A percentile compares a stretch with the other conserved stretches of the same genome.
Conservation (phyloP, 176 grass and related monocot species). For the Otatea glauca region DNA sequence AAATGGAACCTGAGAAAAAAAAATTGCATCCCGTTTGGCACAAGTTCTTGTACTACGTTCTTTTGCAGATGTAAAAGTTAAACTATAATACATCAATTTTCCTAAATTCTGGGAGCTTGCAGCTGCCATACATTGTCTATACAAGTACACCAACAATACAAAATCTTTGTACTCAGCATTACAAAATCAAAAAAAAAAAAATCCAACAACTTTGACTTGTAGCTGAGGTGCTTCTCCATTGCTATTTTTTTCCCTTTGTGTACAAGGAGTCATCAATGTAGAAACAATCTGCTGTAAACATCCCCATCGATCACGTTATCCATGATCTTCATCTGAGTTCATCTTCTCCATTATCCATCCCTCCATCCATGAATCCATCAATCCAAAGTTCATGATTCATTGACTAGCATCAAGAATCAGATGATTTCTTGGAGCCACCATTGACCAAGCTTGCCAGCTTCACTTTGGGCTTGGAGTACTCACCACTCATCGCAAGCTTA, state of each 20-base stretch:
- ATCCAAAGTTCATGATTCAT: not conserved
- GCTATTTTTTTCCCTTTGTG: slow-evolving; percentile 30
- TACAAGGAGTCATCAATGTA: slow-evolving; percentile 43
- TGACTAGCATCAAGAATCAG: slow-evolving; percentile 40
- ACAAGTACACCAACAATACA: slow-evolving; percentile 22
- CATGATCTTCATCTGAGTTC: not conserved
- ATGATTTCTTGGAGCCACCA: slow-evolving; percentile 44
- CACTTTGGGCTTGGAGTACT: slow-evolving; percentile 60
- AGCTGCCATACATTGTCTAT: slow-evolving; percentile 34
- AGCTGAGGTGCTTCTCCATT: slow-evolving; percentile 1
- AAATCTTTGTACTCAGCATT: slow-evolving; percentile 14
- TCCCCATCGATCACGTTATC: not conserved
- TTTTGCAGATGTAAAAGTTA: not conserved
- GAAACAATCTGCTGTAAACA: slow-evolving; percentile 21
- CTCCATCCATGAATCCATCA: slow-evolving; percentile 9
- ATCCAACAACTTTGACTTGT: not conserved
- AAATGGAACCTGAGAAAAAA: not conserved
- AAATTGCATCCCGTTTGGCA: not conserved
- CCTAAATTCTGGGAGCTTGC: slow-evolving; percentile 13
- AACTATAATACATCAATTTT: slow-evolving; percentile 20
- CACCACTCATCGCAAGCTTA: slow-evolving; percentile 42
- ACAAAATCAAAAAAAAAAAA: slow-evolving; percentile 19
- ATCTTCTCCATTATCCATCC: slow-evolving; percentile 3
- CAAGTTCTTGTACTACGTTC: not conserved
- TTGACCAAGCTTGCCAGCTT: slow-evolving; percentile 65